Conservation (phyloP, 2,329 filamentous ascomycete genomes). For the Fusarium multiceps region DNA sequence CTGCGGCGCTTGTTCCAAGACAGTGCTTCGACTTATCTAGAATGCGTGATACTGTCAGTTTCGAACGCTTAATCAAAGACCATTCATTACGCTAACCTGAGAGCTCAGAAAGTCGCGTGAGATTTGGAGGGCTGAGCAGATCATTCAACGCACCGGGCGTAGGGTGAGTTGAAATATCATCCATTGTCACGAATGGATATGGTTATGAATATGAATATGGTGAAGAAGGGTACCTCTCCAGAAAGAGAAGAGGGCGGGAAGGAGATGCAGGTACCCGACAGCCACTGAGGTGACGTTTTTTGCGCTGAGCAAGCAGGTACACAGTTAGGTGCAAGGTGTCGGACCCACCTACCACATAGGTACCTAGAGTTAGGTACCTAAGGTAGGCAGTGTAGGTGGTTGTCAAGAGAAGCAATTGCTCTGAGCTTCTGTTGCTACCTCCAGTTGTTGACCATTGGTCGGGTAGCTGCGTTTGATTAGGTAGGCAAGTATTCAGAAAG, state of each 20-base stretch:
- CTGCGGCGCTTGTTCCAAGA: background rate
- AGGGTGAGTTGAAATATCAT: background rate
- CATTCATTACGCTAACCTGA: too few relatives aligned
- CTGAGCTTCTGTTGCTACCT: background rate
- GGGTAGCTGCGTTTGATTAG: background rate
- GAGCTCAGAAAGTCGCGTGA: conserved; percentile 14
- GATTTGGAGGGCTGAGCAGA: conserved; percentile 28
- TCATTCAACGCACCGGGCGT: conserved; percentile 1
- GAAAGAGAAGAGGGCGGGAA: background rate
- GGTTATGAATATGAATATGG: background rate
- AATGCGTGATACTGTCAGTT: background rate
- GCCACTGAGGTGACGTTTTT: background rate
- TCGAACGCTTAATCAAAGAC: too few relatives aligned
- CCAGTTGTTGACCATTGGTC: background rate
- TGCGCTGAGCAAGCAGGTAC: background rate
- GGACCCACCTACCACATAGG: background rate
- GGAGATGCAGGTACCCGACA: background rate
- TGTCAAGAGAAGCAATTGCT: background rate
- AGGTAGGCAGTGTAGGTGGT: background rate
- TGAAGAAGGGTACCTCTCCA: background rate
- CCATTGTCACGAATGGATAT: background rate
- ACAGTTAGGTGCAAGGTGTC: background rate
- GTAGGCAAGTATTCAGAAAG: background rate
- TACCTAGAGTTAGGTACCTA: background rate
- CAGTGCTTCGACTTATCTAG: background rate